phyloP scores from a whole-genome alignment of 108 stramenopile species.

The Cyclotella atomus region DNA sequence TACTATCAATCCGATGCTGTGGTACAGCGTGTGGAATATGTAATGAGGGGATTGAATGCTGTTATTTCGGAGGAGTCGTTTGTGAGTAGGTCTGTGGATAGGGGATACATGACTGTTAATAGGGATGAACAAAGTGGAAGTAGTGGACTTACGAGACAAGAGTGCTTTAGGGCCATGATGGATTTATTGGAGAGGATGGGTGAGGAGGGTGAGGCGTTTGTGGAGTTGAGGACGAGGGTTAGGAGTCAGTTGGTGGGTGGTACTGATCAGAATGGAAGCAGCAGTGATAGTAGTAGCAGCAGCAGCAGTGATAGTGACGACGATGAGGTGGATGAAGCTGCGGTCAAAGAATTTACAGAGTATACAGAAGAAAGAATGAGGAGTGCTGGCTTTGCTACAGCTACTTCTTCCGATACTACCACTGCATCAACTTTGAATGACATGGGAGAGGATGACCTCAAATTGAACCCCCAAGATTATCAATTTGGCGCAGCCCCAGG shows the following conservation, averaged over 20 bases:
- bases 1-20: conserved; percentile 57
- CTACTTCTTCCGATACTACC: background rate
- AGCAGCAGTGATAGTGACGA: conserved; percentile 36
- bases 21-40: conserved; percentile 65
- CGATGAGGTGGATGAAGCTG: conserved; percentile 25
- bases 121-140: conserved; percentile 17
- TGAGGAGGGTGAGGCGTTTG: conserved; percentile 65
- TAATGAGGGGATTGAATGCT: conserved; percentile 60
- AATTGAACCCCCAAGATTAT: conserved; percentile 42
- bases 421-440: conserved; percentile 5
- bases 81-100: conserved; percentile 19
- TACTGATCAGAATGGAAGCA: background rate
- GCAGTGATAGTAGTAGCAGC: conserved; percentile 30
- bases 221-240: conserved; percentile 52
- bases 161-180: conserved; percentile 57
- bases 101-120: conserved; percentile 44
- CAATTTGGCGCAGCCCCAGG: conserved; percentile 66
- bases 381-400: conserved; percentile 22
- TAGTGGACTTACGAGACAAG: conserved; percentile 29
- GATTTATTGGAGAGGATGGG: conserved; percentile 58
- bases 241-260: conserved; percentile 29
- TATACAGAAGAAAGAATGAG: conserved; percentile 32
- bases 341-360: conserved; percentile 28
- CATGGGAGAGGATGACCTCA: background rate
- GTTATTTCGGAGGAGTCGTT: conserved; percentile 29